These are phyloP conservation scores for Phytophthora citrophthora DNA, from an alignment of 352 stramenopile species.

Conservation along the genomic window DNA sequence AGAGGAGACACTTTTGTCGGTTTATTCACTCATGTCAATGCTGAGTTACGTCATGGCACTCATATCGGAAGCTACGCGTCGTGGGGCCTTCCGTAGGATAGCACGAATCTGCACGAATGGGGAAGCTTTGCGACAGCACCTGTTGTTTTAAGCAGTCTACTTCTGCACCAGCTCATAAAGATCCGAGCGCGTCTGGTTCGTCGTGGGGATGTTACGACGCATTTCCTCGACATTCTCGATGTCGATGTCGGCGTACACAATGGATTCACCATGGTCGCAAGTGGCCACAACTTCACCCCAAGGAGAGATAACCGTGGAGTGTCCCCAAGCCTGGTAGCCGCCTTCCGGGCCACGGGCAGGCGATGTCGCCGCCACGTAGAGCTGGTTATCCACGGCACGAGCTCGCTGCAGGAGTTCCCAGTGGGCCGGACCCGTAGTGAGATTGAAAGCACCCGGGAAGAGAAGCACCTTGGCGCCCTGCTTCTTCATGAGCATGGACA, in stretches of 20 bases:
- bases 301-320: slow-evolving; percentile 96
- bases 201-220: slow-evolving; percentile 95
- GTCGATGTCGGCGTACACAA: slow-evolving; percentile 97
- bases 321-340: slow-evolving; percentile 99
- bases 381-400: slow-evolving; percentile 94
- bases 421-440: slow-evolving; percentile 95
- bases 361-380: slow-evolving; percentile 96
- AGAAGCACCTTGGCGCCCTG: slow-evolving; percentile 88
- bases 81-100: neutral
- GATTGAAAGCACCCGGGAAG: slow-evolving; percentile 89
- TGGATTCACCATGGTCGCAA: slow-evolving; percentile 91
- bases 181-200: slow-evolving; percentile 94
- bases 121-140: slow-evolving; percentile 2
- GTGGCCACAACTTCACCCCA: slow-evolving; percentile 98
- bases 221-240: slow-evolving; percentile 95
- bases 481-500: slow-evolving; percentile 96
- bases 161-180: slow-evolving; percentile 94
- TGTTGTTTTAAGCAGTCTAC: slow-evolving; percentile 36
- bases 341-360: slow-evolving; percentile 94
- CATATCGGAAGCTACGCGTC: slow-evolving; percentile 8
- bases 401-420: slow-evolving; percentile 99
- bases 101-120: neutral
- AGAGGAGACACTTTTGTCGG: slow-evolving; percentile 23
- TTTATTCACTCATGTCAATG: slow-evolving; percentile 23
- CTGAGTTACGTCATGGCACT: slow-evolving; percentile 25